phyloP scores from a whole-genome alignment of 352 stramenopile species.

The Saprolegnia diclina region DNA sequence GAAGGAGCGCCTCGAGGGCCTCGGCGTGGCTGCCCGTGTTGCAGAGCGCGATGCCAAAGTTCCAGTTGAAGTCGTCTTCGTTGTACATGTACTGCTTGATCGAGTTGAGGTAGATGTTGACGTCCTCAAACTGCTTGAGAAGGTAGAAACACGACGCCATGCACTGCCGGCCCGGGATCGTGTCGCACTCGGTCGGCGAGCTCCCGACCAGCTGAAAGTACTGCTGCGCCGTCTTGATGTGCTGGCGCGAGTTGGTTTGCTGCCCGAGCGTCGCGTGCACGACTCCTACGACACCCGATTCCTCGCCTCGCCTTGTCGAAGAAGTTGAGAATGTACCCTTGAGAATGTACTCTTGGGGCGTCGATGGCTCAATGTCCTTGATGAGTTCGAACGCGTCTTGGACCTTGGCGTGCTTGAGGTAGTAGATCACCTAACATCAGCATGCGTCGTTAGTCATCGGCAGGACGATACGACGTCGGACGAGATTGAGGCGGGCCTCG shows the following conservation, averaged over 20 bases:
- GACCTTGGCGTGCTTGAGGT: slow-evolving; percentile 88
- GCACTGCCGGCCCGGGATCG: slow-evolving; percentile 94
- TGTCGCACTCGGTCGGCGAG: slow-evolving; percentile 93
- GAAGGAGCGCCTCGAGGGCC: slow-evolving; percentile 89
- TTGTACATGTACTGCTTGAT: slow-evolving; percentile 96
- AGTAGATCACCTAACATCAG: slow-evolving; percentile 87
- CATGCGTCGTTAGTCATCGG: too few species aligned
- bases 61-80: slow-evolving; percentile 98
- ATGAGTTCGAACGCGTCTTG: slow-evolving; percentile 93
- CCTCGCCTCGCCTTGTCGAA: neutral
- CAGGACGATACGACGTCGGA: neutral
- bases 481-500: slow-evolving; percentile 93
- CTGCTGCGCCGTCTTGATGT: slow-evolving; percentile 91
- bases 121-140: slow-evolving; percentile 94
- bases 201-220: slow-evolving; percentile 93
- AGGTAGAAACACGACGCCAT: slow-evolving; percentile 97
- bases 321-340: slow-evolving; percentile 30
- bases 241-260: slow-evolving; percentile 79
- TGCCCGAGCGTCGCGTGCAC: slow-evolving; percentile 90
- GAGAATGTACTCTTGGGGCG: slow-evolving; percentile 89
- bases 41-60: slow-evolving; percentile 91
- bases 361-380: slow-evolving; percentile 91
- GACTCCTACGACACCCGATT: slow-evolving; percentile 41
- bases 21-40: slow-evolving; percentile 90
- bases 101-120: slow-evolving; percentile 96